phyloP scores from a whole-genome alignment of 768 basidiomycete species.

The Amanita fuliginea region DNA sequence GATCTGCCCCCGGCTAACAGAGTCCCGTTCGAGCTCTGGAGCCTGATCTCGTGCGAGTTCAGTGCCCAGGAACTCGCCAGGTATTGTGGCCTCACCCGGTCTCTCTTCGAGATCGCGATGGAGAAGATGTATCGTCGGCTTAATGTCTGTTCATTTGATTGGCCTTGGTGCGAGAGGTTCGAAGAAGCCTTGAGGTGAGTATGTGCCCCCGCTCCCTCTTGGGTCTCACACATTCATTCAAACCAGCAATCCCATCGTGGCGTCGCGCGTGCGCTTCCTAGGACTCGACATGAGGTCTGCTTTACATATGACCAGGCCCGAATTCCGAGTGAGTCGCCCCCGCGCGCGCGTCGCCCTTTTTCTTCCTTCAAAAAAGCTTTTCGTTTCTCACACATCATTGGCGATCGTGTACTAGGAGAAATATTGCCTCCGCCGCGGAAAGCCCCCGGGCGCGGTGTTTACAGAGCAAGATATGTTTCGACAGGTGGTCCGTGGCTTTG shows the following conservation, averaged over 20 bases:
- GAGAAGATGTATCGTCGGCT: neutral
- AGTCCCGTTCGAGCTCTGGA: slow-evolving; percentile 4
- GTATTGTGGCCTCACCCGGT: slow-evolving; percentile 1
- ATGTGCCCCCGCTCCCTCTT: too few species aligned
- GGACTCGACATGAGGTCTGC: slow-evolving; percentile 3
- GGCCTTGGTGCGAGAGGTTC: slow-evolving; percentile 4
- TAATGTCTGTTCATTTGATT: slow-evolving; percentile 1
- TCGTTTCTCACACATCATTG: neutral
- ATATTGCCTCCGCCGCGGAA: neutral
- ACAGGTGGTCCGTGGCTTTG: neutral
- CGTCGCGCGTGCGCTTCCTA: neutral
- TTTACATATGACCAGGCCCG: slow-evolving; percentile 1
- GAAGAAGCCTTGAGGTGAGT: slow-evolving; percentile 3
- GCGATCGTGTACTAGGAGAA: neutral
- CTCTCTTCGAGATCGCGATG: slow-evolving; percentile 4
- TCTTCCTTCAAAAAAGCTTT: too few species aligned
- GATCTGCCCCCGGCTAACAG: neutral
- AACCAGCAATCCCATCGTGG: neutral
- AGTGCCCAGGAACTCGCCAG: neutral
- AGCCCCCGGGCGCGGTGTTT: neutral
- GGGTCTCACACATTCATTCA: too few species aligned
- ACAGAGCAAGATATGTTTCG: slow-evolving; percentile 3
- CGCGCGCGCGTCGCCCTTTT: too few species aligned
- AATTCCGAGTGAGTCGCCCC: neutral
- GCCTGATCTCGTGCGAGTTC: slow-evolving; percentile 1